Percentiles rank a stretch among this genome's conserved stretches.
phyloP scores from a whole-genome alignment of 805 yeast genomes.

The Candida xiaguanensis region DNA sequence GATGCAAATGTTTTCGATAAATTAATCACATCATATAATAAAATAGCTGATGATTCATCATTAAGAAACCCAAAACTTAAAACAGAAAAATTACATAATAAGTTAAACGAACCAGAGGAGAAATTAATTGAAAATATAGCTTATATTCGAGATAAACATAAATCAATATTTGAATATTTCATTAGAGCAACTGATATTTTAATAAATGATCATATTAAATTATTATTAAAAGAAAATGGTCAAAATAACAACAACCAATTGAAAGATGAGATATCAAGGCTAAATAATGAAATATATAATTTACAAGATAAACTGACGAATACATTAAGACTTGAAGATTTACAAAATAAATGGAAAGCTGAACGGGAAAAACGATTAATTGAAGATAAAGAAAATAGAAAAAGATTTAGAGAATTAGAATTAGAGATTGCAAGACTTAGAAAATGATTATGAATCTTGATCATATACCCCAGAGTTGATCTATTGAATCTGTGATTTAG shows the following conservation, averaged over 20 bases:
- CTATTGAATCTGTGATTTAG: too few species aligned
- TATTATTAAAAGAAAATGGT: slow-evolving; percentile 33
- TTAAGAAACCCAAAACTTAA: slow-evolving; percentile 54
- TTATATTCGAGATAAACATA: slow-evolving; percentile 31
- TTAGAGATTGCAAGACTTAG: slow-evolving; percentile 44
- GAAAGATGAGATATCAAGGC: slow-evolving; percentile 14
- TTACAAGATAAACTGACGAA: slow-evolving; percentile 28
- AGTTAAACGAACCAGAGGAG: slow-evolving; percentile 2
- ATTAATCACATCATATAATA: slow-evolving; percentile 47
- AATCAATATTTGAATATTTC: slow-evolving; percentile 50
- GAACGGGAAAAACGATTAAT: slow-evolving; percentile 67
- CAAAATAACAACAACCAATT: slow-evolving; percentile 18
- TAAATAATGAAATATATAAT: slow-evolving; percentile 4
- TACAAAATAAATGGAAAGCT: slow-evolving; percentile 62
- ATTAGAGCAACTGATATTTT: slow-evolving; percentile 59
- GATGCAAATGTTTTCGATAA: slow-evolving; percentile 48
- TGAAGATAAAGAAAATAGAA: slow-evolving; percentile 54
- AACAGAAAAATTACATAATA: slow-evolving; percentile 18
- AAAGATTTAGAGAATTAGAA: slow-evolving; percentile 51
- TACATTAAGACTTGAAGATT: slow-evolving; percentile 54
- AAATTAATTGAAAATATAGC: slow-evolving; percentile 18
- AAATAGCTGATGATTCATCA: slow-evolving; percentile 56
- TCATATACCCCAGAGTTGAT: too few species aligned
- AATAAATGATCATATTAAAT: slow-evolving; percentile 50
- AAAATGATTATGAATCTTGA: neutral